Evolutionary conservation across 805 yeast genomes (phyloP), one percentile per base, ranked within the genome.

Genomic region (Saccharomycopsis schoenii): DNA sequence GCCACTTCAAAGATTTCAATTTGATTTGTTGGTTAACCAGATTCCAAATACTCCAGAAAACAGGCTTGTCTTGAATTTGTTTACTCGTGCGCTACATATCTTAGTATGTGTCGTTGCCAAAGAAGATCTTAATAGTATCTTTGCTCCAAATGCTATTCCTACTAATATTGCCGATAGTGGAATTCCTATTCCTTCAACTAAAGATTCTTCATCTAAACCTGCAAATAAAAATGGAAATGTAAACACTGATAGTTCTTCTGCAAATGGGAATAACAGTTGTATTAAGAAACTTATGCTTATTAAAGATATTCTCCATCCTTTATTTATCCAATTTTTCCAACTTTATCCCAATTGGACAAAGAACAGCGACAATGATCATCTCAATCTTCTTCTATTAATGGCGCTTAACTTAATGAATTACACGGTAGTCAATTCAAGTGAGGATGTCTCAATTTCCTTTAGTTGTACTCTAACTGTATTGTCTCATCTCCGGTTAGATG

Each of bases 401-500:
- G 57, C 66, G 11, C 34, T 64, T 29, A 60, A 62, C 41, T 41
- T 64, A 37, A 50, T 83, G 37, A 85, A 85, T 67, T 86, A 83
- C 67, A 72, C 83, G 10, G 76, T 84, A 10, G 72, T 84, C 1
- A 72, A 84, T 50, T 79, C 83, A 25, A 91, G 92, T 0, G 82
- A 80, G 58, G 76, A 78, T 41, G 83, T 81, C 67, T 81, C 88
- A 6, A 72, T 83, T 47, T 84, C 85, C 0, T 74, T 86, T 36
- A 77, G 83, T 2, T 73, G 79, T 61, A 74, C 86, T 1, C 75
- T 79, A 14, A 72, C 84, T 1, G 75, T 83, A 14, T 80, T 84
- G 67, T 82, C 82, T 68, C 89, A 84, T 66, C 79, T 83, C 70
- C 78, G 78, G 64, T 70, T 85, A 9, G 58, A 39, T 25, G 56